phyloP scores from a whole-genome alignment of 2,329 filamentous ascomycete species.

The Aspergillus neoniger region DNA sequence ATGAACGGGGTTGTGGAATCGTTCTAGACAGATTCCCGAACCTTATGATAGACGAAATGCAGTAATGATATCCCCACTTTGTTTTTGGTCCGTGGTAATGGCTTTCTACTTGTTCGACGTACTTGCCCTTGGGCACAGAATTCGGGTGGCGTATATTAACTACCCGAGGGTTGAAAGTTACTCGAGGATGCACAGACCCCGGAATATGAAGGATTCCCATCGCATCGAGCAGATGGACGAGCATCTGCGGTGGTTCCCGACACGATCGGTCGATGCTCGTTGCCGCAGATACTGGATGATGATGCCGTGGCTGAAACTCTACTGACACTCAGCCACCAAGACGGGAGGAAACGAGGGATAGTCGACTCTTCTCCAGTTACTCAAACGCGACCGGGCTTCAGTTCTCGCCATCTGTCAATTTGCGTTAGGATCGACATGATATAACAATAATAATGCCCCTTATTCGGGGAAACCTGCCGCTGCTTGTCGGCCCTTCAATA shows the following conservation, averaged over 20 bases:
- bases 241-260: background rate
- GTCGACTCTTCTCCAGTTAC: background rate
- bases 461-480: no score
- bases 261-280: background rate
- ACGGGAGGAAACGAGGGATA: background rate
- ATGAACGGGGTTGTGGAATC: background rate
- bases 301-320: conserved; percentile 1
- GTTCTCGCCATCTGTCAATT: background rate
- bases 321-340: background rate
- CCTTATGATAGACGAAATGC: background rate
- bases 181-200: background rate
- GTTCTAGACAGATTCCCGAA: background rate
- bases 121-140: background rate
- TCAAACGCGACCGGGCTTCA: background rate
- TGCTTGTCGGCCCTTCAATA: background rate
- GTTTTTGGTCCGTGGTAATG: background rate
- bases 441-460: background rate
- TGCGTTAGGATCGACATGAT: background rate
- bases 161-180: background rate
- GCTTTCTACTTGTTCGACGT: background rate
- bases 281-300: background rate
- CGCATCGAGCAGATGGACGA: background rate
- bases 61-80: background rate
- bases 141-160: background rate
- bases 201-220: background rate